phyloP scores from a whole-genome alignment of 1,284 basidiomycete genomes.

The Coniferiporia sulphurascens region DNA sequence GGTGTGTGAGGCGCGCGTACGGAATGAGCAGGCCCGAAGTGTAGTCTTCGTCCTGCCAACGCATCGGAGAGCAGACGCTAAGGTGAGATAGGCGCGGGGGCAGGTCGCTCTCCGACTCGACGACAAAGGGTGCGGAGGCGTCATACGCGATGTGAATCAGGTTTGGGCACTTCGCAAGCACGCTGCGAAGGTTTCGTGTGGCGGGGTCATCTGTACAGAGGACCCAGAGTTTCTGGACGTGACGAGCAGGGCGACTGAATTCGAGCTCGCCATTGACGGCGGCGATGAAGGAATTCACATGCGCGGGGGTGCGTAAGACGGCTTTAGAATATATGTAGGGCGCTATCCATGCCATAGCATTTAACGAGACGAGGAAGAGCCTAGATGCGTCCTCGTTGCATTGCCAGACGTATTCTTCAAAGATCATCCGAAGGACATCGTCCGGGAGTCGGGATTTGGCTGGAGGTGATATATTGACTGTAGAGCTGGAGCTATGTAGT shows the following conservation, averaged over 20 bases:
- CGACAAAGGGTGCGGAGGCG: neutral
- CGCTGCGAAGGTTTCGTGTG: neutral
- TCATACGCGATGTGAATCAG: neutral
- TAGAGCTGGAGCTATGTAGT: neutral
- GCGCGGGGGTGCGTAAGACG: neutral
- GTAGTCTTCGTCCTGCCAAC: neutral
- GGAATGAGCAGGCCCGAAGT: neutral
- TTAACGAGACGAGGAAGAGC: neutral
- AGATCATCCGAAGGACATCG: neutral
- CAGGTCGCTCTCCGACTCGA: neutral
- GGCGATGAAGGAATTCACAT: neutral
- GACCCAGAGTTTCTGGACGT: neutral
- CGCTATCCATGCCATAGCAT: neutral
- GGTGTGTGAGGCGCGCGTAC: neutral
- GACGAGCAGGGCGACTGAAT: neutral
- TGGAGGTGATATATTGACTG: neutral
- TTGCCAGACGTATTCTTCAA: neutral
- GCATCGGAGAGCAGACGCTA: neutral
- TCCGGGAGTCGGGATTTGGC: neutral
- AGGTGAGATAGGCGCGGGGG: neutral
- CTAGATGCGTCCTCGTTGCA: neutral
- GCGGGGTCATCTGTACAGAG: neutral
- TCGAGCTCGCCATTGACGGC: neutral
- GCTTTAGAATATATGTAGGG: neutral
- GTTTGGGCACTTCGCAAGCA: neutral